Conservation (phyloP, 2,329 filamentous ascomycete genomes). For the Colletotrichum musae region DNA sequence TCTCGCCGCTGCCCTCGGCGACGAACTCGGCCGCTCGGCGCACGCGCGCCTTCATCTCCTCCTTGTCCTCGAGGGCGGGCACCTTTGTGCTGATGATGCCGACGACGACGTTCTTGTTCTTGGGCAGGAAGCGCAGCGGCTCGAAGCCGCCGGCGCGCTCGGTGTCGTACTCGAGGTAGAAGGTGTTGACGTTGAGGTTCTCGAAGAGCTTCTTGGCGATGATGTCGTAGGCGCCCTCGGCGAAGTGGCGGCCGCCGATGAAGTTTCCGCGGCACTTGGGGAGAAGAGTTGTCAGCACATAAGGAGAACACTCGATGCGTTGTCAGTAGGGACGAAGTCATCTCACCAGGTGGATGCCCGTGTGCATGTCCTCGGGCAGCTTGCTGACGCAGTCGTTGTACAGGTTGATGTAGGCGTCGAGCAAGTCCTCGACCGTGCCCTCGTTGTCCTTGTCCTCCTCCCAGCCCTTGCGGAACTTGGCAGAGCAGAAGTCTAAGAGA, state of each 20-base stretch:
- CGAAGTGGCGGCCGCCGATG: constrained; percentile 76
- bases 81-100: constrained; percentile 77
- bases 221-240: constrained; percentile 76
- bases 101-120: constrained; percentile 74
- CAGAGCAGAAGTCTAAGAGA: constrained; percentile 77
- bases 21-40: constrained; percentile 76
- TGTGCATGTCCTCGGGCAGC: constrained; percentile 78
- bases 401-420: constrained; percentile 82
- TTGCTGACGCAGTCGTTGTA: constrained; percentile 81
- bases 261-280: constrained; percentile 75
- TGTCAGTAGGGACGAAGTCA: neutral
- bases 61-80: constrained; percentile 73
- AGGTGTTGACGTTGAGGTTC: constrained; percentile 74
- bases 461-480: constrained; percentile 80
- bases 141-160: constrained; percentile 76
- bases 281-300: neutral
- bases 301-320: no score
- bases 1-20: constrained; percentile 76
- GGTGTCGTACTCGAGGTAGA: constrained; percentile 80
- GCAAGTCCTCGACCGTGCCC: constrained; percentile 75
- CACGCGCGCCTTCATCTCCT: constrained; percentile 73
- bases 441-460: constrained; percentile 77
- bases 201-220: constrained; percentile 78
- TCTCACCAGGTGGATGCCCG: constrained; percentile 76
- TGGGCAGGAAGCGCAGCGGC: constrained; percentile 72